phyloP scores from a whole-genome alignment of 2,329 filamentous ascomycete genomes.

The Fusarium denticulatum region DNA sequence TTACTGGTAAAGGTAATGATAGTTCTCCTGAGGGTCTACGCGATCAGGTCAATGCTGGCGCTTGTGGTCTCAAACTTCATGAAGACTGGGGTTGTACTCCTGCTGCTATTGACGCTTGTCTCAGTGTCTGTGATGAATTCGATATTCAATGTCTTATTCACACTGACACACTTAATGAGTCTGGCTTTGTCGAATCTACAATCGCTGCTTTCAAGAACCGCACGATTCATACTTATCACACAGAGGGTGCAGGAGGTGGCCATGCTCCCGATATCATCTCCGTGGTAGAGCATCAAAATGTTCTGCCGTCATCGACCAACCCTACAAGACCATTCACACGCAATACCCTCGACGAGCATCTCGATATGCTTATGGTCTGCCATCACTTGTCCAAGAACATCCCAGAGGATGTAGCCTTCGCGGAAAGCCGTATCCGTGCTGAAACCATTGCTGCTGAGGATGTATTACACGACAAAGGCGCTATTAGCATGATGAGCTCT shows the following conservation, averaged over 20 bases:
- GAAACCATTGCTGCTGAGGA: constrained; percentile 98
- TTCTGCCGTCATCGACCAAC: constrained; percentile 90
- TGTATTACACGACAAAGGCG: constrained; percentile 91
- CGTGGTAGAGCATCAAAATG: constrained; percentile 88
- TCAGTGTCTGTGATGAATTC: constrained; percentile 86
- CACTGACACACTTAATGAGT: constrained; percentile 96
- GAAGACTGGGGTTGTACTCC: constrained; percentile 97
- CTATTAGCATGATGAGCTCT: constrained; percentile 97
- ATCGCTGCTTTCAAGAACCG: constrained; percentile 85
- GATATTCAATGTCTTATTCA: constrained; percentile 96
- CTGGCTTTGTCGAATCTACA: constrained; percentile 94
- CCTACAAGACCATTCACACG: constrained; percentile 89
- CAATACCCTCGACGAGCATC: constrained; percentile 94
- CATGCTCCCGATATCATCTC: constrained; percentile 97
- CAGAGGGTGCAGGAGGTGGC: constrained; percentile 92
- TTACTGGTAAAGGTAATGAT: constrained; percentile 96
- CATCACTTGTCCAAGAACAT: constrained; percentile 94
- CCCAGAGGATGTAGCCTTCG: constrained; percentile 94
- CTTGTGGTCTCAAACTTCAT: constrained; percentile 90
- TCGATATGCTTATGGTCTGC: constrained; percentile 99
- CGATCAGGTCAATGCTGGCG: constrained; percentile 85
- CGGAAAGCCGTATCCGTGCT: constrained; percentile 91
- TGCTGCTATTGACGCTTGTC: constrained; percentile 87
- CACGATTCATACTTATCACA: constrained; percentile 96
- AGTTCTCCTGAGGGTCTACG: constrained; percentile 74